Evolutionary conservation across 306 rosid species (phyloP).

Genomic region (Lablab purpureus): DNA sequence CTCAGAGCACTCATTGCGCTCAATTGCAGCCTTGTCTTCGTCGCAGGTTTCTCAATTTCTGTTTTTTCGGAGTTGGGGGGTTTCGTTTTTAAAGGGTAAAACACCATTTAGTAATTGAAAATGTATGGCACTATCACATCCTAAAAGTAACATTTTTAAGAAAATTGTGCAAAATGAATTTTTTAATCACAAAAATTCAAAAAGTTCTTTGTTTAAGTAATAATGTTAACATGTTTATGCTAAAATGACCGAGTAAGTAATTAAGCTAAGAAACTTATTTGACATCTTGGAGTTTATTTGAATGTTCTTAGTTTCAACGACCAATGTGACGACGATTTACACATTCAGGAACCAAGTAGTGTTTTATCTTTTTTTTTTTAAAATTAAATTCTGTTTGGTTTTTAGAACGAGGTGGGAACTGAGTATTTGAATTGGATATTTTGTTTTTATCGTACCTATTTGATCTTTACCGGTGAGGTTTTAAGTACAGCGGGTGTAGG

Average conservation of each 20-base stretch:
- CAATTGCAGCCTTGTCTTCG: conserved; percentile 74
- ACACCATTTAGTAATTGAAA: not conserved
- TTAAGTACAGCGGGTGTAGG: not conserved
- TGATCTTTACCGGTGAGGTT: not conserved
- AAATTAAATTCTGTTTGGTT: not conserved
- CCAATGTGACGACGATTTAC: too few relatives aligned
- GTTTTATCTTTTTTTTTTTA: too few relatives aligned
- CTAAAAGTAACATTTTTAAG: too few relatives aligned
- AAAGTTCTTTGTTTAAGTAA: too few relatives aligned
- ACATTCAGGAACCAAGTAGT: too few relatives aligned
- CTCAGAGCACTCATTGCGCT: conserved; percentile 82
- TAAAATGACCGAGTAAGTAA: too few relatives aligned
- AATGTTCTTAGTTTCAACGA: too few relatives aligned
- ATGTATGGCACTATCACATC: not conserved
- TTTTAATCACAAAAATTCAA: too few relatives aligned
- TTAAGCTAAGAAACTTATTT: too few relatives aligned
- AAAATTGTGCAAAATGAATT: too few relatives aligned
- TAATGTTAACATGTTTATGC: too few relatives aligned
- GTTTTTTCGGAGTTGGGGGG: not conserved
- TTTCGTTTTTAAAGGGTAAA: not conserved
- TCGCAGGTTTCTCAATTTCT: conserved; percentile 56
- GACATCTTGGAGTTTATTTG: too few relatives aligned
- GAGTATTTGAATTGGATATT: not conserved
- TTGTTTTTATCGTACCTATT: not conserved
- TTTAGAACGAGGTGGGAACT: not conserved